Evolutionary conservation across 2,329 filamentous ascomycete genomes (phyloP), one percentile per base, ranked within the genome.

Genomic region (Aspergillus clavatus): DNA sequence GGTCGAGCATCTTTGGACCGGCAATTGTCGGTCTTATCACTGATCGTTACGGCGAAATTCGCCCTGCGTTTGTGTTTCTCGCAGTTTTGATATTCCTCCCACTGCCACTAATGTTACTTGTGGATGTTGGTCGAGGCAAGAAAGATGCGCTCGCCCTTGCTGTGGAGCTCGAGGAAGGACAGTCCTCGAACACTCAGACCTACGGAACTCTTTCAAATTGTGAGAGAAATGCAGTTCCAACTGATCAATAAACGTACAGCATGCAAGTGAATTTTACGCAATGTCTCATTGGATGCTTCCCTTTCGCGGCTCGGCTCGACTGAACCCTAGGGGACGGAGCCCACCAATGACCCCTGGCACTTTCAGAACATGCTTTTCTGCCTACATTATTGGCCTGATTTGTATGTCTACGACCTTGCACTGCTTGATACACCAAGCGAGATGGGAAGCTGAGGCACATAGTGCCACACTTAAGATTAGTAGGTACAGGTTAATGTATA

Each of bases 1-100:
- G 91, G 1, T 93, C 87, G 18, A 94, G 87, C 62, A 77, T 97
- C 2, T 96, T 98, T 66, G 93, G 93, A 0, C 93, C 93, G 0
- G 86, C 89, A 0, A 91, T 98, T 62, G 93, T 98, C 0, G 93
- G 90, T 1, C 82, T 83, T 10, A 95, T 98, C 53, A 95, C 93
- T 10, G 90, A 97, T 67, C 80, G 74, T 40, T 85, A 84, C 22
- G 87, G 87, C 4, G 83, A 87, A 55, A 91, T 93, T 47, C 78
- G 87, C 39, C 86, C 86, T 5, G 90, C 91, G 1, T 98, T 98
- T 67, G 89, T 86, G 77, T 98, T 98, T 63, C 73, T 98, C 31
- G 89, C 88, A 0, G 75, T 82, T 4, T 71, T 98, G n/a, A 86
- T 98, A 5, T 84, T 86, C 5, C 67, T 95, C 1, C 90, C 93